Base-by-base conservation (phyloP, 306 rosid genomes). In the Gynostemma pentaphyllum region DNA sequence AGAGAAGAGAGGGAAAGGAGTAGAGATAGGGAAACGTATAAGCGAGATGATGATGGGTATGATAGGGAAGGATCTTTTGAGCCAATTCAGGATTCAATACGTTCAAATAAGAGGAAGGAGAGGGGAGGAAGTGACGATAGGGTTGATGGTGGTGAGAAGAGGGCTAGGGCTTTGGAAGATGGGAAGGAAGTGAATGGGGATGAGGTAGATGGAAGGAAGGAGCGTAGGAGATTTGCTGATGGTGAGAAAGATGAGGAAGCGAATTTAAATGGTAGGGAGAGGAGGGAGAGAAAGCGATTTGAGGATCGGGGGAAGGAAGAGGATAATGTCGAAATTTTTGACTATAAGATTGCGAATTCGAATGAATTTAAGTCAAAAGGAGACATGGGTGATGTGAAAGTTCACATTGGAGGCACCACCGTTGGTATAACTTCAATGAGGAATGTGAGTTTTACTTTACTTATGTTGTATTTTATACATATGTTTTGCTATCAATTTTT, bases 21-120 rank as follows among this genome's bases (percentile, higher is more conserved):
- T 53, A 68, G 81, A 40, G 88, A 80, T 18, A 64, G 72, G 68
- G 70, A 73, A n/a, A 62, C 68, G 2, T 64, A 62, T 41, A 73
- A 48, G 52, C 63, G 68, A 26, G 77, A 67, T 45, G 76, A 56
- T 5, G 66, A 74, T 13, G 82, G 62, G 11, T 64, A 22, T 52
- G 62, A 15, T 34, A 66, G 28, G 50, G 78, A 76, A 61, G 60
- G 46, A 23, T 55, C 68, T 18, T 44, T 37, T 7, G 71, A 53
- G 71, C 63, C 45, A n/a, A 45, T 16, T 5, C 50, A 28, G 11
- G 57, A 70, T 76, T 64, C 85, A 0, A 50, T 66, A 23, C 75
- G 76, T 57, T 70, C 81, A 57, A 78, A 73, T 24, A 91, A 91
- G 83, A 79, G 98, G 77, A 88, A 91, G 70, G 95, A 80, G 55